A percentile compares a stretch with the other conserved stretches of the same genome.
Evolutionary conservation across 306 rosid genomes (phyloP).

Genomic region (Dryas octopetala): DNA sequence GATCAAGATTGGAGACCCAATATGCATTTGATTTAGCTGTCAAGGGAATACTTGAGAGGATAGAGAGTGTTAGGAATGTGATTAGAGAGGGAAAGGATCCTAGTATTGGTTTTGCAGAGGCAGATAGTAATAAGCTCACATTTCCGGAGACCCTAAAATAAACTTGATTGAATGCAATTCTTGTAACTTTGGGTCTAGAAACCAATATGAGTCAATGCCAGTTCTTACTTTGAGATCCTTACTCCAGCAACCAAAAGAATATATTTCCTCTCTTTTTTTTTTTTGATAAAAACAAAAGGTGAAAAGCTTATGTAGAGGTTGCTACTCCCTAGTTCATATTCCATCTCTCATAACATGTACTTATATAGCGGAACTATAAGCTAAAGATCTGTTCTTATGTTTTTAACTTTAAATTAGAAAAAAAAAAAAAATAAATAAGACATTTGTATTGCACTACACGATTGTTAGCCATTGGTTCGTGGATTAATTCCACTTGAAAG

Average conservation of each 20-base stretch:
- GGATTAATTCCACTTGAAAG: no score
- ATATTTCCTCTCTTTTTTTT: not conserved
- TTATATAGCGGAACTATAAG: no score
- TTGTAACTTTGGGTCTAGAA: not conserved
- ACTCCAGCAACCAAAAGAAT: not conserved
- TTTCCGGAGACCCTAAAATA: constrained; percentile 37
- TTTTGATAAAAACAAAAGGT: no score
- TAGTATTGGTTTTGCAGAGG: constrained; percentile 80
- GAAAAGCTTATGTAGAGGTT: no score
- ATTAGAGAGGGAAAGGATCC: constrained; percentile 73
- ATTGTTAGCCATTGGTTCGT: no score
- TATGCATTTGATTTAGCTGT: constrained; percentile 85
- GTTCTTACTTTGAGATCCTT: no score
- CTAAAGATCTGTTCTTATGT: no score
- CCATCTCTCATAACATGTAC: no score
- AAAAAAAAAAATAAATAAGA: no score
- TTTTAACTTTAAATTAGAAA: no score
- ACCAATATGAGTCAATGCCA: not conserved
- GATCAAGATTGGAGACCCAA: constrained; percentile 38
- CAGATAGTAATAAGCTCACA: constrained; percentile 64
- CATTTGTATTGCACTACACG: no score
- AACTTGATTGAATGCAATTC: not conserved
- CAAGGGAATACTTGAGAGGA: constrained; percentile 65
- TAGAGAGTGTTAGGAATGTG: constrained; percentile 56
- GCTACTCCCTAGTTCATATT: no score